Conservation (phyloP, 768 basidiomycete genomes). For the Phaeotremella fagi region DNA sequence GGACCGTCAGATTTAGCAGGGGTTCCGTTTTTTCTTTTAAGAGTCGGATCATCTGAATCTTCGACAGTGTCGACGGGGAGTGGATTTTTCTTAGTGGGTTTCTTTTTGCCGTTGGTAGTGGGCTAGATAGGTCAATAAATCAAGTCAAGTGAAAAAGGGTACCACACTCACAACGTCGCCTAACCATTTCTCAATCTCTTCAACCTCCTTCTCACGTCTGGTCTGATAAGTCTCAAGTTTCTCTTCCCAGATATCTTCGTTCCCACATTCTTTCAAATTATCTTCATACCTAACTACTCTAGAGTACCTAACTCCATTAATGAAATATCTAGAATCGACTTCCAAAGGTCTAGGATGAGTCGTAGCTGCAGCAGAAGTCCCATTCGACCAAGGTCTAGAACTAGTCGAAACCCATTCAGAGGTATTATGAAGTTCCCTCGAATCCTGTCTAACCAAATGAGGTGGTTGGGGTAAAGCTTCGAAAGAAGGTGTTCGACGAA, state of each 20-base stretch:
- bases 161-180: conserved; percentile 10
- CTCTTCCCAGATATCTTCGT: conserved; percentile 35
- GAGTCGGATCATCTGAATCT: too few species aligned
- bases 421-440: too few species aligned
- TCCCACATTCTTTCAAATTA: conserved; percentile 10
- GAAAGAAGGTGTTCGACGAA: too few species aligned
- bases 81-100: too few species aligned
- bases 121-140: too few species aligned
- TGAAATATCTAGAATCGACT: neutral
- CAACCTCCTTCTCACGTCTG: conserved; percentile 30
- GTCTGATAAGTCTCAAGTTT: conserved; percentile 26
- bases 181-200: conserved; percentile 12
- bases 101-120: too few species aligned
- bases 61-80: too few species aligned
- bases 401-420: too few species aligned
- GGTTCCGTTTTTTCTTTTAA: too few species aligned
- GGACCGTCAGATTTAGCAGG: neutral
- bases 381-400: too few species aligned
- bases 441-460: too few species aligned
- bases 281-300: conserved; percentile 15
- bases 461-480: too few species aligned
- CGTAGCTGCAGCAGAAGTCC: neutral
- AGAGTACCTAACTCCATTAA: neutral
- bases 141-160: neutral
- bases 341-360: neutral